These are phyloP conservation scores for Talaromyces sp. DNA, from an alignment of 2,329 filamentous ascomycete species.

Conservation along the genomic window DNA sequence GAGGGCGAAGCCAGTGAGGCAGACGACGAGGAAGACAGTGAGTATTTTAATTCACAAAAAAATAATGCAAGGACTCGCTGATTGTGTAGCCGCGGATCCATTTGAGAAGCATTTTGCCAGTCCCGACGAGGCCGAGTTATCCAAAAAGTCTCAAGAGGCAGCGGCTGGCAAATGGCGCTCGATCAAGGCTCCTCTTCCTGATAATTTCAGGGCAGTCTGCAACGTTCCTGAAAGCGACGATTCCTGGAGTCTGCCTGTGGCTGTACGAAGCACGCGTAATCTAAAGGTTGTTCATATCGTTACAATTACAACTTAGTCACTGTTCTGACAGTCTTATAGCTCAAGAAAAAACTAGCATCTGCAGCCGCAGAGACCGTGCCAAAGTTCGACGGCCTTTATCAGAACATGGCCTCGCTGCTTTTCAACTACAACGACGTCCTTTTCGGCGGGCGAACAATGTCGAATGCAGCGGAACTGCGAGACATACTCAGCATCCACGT, in stretches of 20 bases:
- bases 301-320: background rate
- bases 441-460: constrained; percentile 63
- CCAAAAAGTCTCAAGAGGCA: constrained; percentile 44
- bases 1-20: constrained; percentile 26
- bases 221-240: constrained; percentile 23
- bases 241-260: constrained; percentile 19
- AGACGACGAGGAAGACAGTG: constrained; percentile 30
- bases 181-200: constrained; percentile 31
- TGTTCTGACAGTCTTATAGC: constrained; percentile 41
- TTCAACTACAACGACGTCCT: constrained; percentile 81
- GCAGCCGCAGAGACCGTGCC: constrained; percentile 49
- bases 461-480: constrained; percentile 64
- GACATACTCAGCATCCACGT: constrained; percentile 73
- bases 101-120: constrained; percentile 76
- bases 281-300: constrained; percentile 27
- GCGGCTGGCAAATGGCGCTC: constrained; percentile 45
- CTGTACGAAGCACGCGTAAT: constrained; percentile 25
- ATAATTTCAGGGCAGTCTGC: constrained; percentile 25
- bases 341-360: constrained; percentile 65
- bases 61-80: constrained; percentile 42
- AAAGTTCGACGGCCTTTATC: constrained; percentile 57
- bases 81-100: constrained; percentile 54
- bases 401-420: constrained; percentile 62
- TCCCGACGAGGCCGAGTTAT: constrained; percentile 57
- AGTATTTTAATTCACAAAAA: background rate